A percentile compares a stretch with the other conserved stretches of the same genome.
Evolutionary conservation across 2,329 filamentous ascomycete species (phyloP).

Genomic region (Fusarium sp.): DNA sequence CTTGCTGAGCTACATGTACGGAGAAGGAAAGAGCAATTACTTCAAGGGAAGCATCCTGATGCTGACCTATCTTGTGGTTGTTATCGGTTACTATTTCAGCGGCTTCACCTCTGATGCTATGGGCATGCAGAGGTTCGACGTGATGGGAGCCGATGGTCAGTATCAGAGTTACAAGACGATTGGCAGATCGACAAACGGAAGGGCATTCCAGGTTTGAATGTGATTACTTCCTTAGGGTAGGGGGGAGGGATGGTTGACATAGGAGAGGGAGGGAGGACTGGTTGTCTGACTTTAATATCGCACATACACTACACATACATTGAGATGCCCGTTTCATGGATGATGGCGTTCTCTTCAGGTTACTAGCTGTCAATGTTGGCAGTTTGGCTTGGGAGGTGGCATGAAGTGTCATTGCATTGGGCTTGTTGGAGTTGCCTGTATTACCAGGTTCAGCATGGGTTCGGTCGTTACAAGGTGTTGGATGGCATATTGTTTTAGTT

Average conservation of each 20-base stretch:
- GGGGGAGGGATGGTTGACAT: background rate
- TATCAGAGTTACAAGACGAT: constrained; percentile 67
- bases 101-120: constrained; percentile 62
- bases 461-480: constrained; percentile 24
- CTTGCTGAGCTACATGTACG: constrained; percentile 95
- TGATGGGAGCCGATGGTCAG: constrained; percentile 62
- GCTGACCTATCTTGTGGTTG: constrained; percentile 90
- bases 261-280: constrained; percentile 5
- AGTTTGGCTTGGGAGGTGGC: constrained; percentile 7
- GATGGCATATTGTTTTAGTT: constrained; percentile 9
- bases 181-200: constrained; percentile 57
- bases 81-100: constrained; percentile 92
- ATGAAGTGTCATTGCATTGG: constrained; percentile 10
- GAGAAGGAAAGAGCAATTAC: constrained; percentile 99
- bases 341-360: constrained; percentile 22
- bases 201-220: constrained; percentile 43
- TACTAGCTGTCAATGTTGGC: constrained; percentile 14
- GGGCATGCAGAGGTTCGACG: constrained; percentile 65
- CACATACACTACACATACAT: constrained; percentile 32
- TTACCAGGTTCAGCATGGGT: constrained; percentile 5
- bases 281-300: constrained; percentile 25
- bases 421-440: background rate
- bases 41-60: constrained; percentile 98
- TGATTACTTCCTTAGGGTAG: background rate
- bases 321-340: constrained; percentile 12